Base-by-base conservation (phyloP, 768 basidiomycete species). In the Podaxis sp. region DNA sequence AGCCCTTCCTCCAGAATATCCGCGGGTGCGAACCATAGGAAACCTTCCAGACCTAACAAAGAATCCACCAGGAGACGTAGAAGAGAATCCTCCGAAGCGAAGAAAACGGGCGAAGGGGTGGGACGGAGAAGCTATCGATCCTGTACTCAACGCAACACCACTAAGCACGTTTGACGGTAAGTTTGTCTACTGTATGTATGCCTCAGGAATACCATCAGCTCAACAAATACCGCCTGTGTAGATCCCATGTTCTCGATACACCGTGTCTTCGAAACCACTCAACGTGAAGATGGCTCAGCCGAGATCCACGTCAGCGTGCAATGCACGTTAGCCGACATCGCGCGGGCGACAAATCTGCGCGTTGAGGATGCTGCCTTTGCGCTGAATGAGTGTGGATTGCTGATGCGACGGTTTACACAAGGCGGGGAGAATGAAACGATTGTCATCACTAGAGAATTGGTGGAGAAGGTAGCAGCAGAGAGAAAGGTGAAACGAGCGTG, bases 361-460 rank as follows among this genome's bases (percentile, higher is more conserved):
- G 73, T 87, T 0, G 93, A 97, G 59, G 96, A 98, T 71, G 85
- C 88, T 0, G 90, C 93, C 0, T 95, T 93, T 74, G 93, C 95
- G 2, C 73, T 98, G 66, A 89, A 91, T 60, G 94, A 96, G 71
- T 89, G 91, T 63, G 94, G 94, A 29, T 73, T 98, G 58, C 79
- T 97, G 17, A 76, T 74, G 58, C 76, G 80, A 43, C 71, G 83
- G 57, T 74, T 77, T 54, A 58, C 73, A 67, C 17, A 70, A 3
- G 70, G 66, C 19, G 74, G 66, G 22, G 55, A 72, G 66, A 51
- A 70, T n/a, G 76, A 76, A 61, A 74, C 75, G 46, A 75, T 83
- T 55, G 74, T 88, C 17, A 66, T 77, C 19, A 78, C 76, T 59
- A 72, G 75, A 59, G 71, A 74, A 25, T 71, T 78, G 62, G 76